Percentiles rank a stretch among this genome's conserved stretches.
Evolutionary conservation across 257 asterid species (phyloP).

Genomic region (Solanum corneliomulleri): DNA sequence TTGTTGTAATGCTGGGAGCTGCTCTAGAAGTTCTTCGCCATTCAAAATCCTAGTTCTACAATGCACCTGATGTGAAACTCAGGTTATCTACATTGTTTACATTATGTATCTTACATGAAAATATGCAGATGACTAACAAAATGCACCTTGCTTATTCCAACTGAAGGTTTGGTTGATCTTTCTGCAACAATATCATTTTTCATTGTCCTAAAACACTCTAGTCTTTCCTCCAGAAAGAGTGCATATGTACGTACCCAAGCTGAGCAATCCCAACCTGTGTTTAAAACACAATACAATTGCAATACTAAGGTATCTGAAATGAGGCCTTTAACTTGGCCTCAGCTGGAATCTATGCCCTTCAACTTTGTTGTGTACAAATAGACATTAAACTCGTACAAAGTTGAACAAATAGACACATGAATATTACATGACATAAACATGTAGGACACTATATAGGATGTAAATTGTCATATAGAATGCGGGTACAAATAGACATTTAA

Average conservation of each 20-base stretch:
- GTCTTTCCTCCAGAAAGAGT: slow-evolving; percentile 69
- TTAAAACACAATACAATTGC: not conserved
- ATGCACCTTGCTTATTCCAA: slow-evolving; percentile 33
- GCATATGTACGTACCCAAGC: slow-evolving; percentile 84
- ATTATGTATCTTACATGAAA: not conserved
- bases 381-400: not conserved
- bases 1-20: slow-evolving; percentile 73
- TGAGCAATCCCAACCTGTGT: slow-evolving; percentile 95
- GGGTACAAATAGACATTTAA: not conserved
- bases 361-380: not conserved
- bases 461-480: not conserved
- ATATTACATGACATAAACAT: not conserved
- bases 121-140: not conserved
- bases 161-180: slow-evolving; percentile 27
- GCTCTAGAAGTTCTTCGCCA: slow-evolving; percentile 47
- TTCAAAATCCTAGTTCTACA: slow-evolving; percentile 35
- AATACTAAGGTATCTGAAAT: not conserved
- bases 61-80: slow-evolving; percentile 18
- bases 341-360: not conserved
- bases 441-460: not conserved
- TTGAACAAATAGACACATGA: not conserved
- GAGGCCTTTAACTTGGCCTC: not conserved
- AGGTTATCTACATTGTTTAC: not conserved
- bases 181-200: slow-evolving; percentile 54
- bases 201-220: slow-evolving; percentile 61